Evolutionary conservation across 192 early-diverging fungal genomes (phyloP).

Genomic region (Chytriomyces confervae): DNA sequence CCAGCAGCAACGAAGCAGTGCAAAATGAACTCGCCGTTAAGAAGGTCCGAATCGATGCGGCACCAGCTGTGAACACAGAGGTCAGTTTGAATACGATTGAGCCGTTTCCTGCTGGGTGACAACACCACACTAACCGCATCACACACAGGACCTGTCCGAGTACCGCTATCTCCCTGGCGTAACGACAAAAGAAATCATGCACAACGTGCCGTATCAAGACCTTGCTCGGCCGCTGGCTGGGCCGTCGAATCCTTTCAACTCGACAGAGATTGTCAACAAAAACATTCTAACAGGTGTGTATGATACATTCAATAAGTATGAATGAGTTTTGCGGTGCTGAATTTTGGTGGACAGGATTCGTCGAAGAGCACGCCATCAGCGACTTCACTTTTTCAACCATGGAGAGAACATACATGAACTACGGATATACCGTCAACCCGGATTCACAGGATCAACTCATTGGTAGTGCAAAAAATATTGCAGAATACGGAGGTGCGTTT

Average conservation of each 20-base stretch:
- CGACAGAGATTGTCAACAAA: slow-evolving; percentile 33
- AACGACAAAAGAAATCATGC: slow-evolving; percentile 55
- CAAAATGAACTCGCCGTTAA: neutral
- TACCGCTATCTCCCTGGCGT: slow-evolving; percentile 44
- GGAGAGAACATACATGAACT: slow-evolving; percentile 81
- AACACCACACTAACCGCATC: neutral
- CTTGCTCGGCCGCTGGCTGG: slow-evolving; percentile 47
- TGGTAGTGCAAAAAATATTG: slow-evolving; percentile 59
- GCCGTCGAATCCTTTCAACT: slow-evolving; percentile 53
- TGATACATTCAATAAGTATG: too few species aligned
- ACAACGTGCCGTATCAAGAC: slow-evolving; percentile 57
- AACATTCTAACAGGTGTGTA: slow-evolving; percentile 50
- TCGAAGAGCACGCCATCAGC: slow-evolving; percentile 75
- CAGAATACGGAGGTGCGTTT: slow-evolving; percentile 27
- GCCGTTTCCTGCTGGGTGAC: neutral
- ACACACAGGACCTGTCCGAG: slow-evolving; percentile 35
- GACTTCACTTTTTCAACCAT: slow-evolving; percentile 80
- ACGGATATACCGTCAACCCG: slow-evolving; percentile 85
- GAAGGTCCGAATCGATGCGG: slow-evolving; percentile 36
- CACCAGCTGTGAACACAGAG: slow-evolving; percentile 49
- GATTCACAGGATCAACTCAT: slow-evolving; percentile 57
- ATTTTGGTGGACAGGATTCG: slow-evolving; percentile 61
- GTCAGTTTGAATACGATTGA: slow-evolving; percentile 17
- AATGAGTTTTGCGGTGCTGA: neutral
- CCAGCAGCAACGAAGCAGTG: neutral